Percentiles rank a stretch among this genome's conserved stretches.
Evolutionary conservation across 208 protist genomes (phyloP).

Genomic region (Trypanosoma congolense): DNA sequence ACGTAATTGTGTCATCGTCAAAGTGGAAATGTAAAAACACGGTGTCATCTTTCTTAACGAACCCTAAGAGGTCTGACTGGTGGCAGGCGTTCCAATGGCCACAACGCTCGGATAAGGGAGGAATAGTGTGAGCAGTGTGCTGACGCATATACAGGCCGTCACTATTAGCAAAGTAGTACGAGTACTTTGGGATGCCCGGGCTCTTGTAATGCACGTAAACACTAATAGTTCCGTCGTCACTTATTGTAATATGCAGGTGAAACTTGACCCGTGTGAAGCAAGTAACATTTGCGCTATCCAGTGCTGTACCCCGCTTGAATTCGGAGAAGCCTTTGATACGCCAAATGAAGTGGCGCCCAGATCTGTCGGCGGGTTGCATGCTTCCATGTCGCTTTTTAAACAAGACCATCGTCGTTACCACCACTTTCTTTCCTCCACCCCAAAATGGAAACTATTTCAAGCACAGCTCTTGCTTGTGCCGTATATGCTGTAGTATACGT

Average conservation of each 20-base stretch:
- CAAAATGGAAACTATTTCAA: neutral
- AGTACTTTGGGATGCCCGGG: constrained; percentile 85
- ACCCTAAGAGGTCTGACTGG: constrained; percentile 38
- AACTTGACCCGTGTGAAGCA: constrained; percentile 73
- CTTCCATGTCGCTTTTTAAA: constrained; percentile 63
- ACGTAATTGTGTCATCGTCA: constrained; percentile 63
- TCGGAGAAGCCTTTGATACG: constrained; percentile 55
- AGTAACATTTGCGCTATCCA: constrained; percentile 69
- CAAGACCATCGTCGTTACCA: too few relatives aligned
- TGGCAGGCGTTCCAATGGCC: constrained; percentile 84
- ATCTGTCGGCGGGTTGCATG: constrained; percentile 40
- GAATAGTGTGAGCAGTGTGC: constrained; percentile 87
- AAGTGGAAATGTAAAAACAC: constrained; percentile 59
- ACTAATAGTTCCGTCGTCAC: constrained; percentile 46
- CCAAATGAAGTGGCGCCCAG: constrained; percentile 61
- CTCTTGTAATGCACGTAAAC: constrained; percentile 87
- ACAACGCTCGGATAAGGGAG: constrained; percentile 67
- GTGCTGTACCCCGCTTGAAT: constrained; percentile 26
- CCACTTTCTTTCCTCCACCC: too few relatives aligned
- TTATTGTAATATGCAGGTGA: constrained; percentile 79
- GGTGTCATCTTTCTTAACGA: constrained; percentile 51
- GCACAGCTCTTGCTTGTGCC: too few relatives aligned
- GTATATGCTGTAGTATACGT: too few relatives aligned
- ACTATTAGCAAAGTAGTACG: constrained; percentile 77
- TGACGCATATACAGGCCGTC: constrained; percentile 63